Evolutionary conservation across 2,329 filamentous ascomycete genomes (phyloP), one percentile per base, ranked within the genome.

Genomic region (Sclerotiophoma versabilis): DNA sequence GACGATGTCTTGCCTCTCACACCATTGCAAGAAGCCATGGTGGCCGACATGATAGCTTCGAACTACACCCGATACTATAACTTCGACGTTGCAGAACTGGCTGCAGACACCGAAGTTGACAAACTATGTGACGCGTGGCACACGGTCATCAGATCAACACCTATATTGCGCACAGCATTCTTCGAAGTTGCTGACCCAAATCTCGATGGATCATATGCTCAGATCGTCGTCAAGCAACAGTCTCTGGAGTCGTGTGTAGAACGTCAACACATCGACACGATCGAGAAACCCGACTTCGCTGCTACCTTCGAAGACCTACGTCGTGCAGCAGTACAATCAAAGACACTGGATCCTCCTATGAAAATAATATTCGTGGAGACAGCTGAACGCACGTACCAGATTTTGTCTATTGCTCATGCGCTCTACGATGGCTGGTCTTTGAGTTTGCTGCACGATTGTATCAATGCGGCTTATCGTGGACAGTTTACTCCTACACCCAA

Each of bases 351-450:
- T 62, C 64, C 32, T 63, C 74, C 20, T 44, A 71, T 64, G 23
- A 73, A 73, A 14, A 49, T 84, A 12, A 74, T 72, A 3, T 44
- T 80, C 4, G 61, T 80, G 17, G 58, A 70, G 14, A 67, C 75
- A 17, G 49, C 65, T 0, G 44, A 57, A 5, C 69, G 74, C 14
- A 68, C 48, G 3, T 82, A 81, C 51, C 64, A 86, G n/a, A 53
- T 84, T 4, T 71, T 97, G 1, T 93, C 91, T 0, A 86, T 96
- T 32, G 84, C 92, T 0, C 93, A 97, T 74, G 91, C 92, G 1
- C 80, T 96, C 17, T 97, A 97, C 62, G 93, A 97, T 68, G 93
- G 93, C 0, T 92, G 88, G 84, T 96, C 92, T 2, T 81, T 97
- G 11, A 79, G 81, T 3, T 76, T 96, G 14, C 74, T 97, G 1